Base-by-base conservation (phyloP, 108 stramenopile genomes). In the Ochromonas danica region DNA sequence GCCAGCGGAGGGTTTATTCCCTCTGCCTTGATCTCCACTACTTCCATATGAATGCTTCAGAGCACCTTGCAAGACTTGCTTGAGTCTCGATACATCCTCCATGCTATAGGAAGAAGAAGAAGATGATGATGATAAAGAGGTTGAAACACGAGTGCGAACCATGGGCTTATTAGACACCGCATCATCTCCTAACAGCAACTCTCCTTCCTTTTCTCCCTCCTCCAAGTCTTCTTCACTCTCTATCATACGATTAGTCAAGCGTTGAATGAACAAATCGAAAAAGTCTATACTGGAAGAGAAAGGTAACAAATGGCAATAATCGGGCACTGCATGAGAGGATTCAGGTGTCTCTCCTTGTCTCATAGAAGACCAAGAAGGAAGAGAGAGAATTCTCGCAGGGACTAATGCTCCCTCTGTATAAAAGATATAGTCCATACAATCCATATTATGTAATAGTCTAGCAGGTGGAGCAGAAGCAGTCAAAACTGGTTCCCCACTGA, bases 401-500 rank as follows among this genome's bases (percentile, higher is more conserved):
- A 31, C 31, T 25, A 67, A 36, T 14, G 33, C 31, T 6, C 3
- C 6, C 31, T 22, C 3, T 10, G 17, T 10, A 67, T 67, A 67
- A 67, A 67, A 67, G 17, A 67, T 67, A 36, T 67, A 67, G 31
- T 67, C 63, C 3, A 67, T 35, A 36, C 33, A 35, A 28, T 67
- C 63, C 31, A 36, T 67, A 6, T 25, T 36, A 67, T 35, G 6
- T 6, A 6, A 10, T 6, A 14, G 3, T 6, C 31, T 28, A 6
- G 27, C 63, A 14, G 45, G 6, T 36, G 63, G 63, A 10, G 25
- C 6, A 25, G 35, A 3, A 10, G 63, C 63, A 67, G 63, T 67
- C 3, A 31, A 67, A 6, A 67, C 25, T 35, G 63, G 63, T 67
- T 67, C 63, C 3, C 30, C 63, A 67, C 33, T 10, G 6, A 36